These are phyloP conservation scores for Verticillium nonalfalfae DNA, from an alignment of 2,329 filamentous ascomycete species.

Conservation along the genomic window DNA sequence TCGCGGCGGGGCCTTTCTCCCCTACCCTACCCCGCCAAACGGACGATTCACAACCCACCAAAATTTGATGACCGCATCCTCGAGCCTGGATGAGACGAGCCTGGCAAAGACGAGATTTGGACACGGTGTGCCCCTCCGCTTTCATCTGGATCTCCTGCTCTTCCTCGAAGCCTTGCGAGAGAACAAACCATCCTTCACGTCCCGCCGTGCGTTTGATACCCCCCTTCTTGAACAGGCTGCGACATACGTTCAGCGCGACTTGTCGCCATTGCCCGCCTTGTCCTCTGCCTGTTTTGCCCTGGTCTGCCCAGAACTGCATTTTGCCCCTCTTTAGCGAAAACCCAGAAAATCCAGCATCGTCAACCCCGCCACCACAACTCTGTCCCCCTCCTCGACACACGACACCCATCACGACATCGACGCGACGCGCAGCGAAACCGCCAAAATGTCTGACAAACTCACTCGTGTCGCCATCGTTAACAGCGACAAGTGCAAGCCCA, in stretches of 20 bases:
- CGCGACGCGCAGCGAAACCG: not conserved
- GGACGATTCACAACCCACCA: constrained; percentile 11
- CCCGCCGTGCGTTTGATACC: constrained; percentile 1
- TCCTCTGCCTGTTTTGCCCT: not conserved
- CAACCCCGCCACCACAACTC: not conserved
- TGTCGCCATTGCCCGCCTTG: not conserved
- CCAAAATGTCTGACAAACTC: constrained; percentile 79
- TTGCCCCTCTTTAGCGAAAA: not conserved
- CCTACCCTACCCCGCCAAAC: constrained; percentile 11
- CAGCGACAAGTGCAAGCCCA: constrained; percentile 67
- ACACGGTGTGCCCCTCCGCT: constrained; percentile 1
- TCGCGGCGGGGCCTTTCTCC: not conserved
- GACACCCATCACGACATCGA: not conserved
- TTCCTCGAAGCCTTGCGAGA: constrained; percentile 3
- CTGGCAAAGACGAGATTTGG: not conserved
- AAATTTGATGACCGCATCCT: constrained; percentile 12
- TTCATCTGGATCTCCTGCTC: constrained; percentile 1
- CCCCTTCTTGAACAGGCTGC: not conserved
- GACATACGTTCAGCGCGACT: not conserved
- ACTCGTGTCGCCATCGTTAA: constrained; percentile 99
- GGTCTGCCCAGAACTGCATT: not conserved
- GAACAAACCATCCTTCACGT: constrained; percentile 5
- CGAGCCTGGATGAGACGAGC: not conserved
- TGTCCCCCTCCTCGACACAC: not conserved
- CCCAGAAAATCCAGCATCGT: not conserved